Conservation (phyloP, 805 yeast genomes). For the Phaffomyces thermotolerans region DNA sequence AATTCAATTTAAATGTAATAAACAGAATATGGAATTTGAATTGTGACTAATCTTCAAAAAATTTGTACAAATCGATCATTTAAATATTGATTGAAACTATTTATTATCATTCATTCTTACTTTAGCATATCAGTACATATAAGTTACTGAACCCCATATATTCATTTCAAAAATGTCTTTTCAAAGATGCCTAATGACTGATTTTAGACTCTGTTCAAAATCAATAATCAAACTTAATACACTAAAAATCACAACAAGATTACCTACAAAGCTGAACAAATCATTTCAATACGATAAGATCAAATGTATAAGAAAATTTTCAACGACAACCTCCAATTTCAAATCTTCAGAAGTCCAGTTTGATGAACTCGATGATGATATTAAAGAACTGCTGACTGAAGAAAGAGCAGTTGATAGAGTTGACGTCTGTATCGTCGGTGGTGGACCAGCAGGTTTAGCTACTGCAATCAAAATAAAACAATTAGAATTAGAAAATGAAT, state of each 20-base stretch:
- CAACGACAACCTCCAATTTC: not conserved
- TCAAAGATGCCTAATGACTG: slow-evolving; percentile 3
- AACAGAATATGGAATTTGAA: no score
- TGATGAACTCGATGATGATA: slow-evolving; percentile 32
- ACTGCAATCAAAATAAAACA: slow-evolving; percentile 89
- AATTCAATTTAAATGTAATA: no score
- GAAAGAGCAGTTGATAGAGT: slow-evolving; percentile 80
- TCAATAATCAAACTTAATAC: not conserved
- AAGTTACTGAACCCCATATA: no score
- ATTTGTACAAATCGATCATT: no score
- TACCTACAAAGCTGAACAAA: not conserved
- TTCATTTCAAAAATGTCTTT: slow-evolving; percentile 1
- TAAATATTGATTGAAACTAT: no score
- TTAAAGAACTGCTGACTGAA: slow-evolving; percentile 40
- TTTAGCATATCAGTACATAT: no score
- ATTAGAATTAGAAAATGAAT: slow-evolving; percentile 55
- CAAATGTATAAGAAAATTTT: not conserved
- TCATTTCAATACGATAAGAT: not conserved
- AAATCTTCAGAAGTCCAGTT: slow-evolving; percentile 23
- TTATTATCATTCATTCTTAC: no score
- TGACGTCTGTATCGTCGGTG: slow-evolving; percentile 95
- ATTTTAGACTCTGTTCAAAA: slow-evolving; percentile 8
- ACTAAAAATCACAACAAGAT: not conserved
- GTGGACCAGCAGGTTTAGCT: slow-evolving; percentile 95
- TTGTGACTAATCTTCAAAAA: no score